Evolutionary conservation across 805 yeast species (phyloP).

Genomic region (Millerago galiae): DNA sequence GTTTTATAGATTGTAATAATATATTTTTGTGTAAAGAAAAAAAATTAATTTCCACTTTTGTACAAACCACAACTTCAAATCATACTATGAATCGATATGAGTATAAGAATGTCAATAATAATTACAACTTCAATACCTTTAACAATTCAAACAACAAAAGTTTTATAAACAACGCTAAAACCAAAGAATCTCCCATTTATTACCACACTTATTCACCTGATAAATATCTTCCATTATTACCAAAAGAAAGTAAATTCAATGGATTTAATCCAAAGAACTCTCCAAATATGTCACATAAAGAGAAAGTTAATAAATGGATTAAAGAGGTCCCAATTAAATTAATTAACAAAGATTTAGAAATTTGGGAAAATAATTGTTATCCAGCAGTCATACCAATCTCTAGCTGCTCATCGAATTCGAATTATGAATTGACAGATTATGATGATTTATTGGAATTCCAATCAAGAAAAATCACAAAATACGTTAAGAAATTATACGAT

Average conservation of each 20-base stretch:
- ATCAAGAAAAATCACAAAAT: conserved; percentile 43
- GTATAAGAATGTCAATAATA: too few relatives aligned
- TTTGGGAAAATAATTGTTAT: conserved; percentile 41
- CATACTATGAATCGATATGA: too few relatives aligned
- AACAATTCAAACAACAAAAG: too few relatives aligned
- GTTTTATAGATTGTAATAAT: conserved; percentile 9
- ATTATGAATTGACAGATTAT: conserved; percentile 25
- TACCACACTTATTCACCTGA: too few relatives aligned
- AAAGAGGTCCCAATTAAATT: conserved; percentile 44
- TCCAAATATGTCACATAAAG: conserved; percentile 56
- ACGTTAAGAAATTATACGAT: conserved; percentile 34
- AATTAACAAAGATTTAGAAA: conserved; percentile 10
- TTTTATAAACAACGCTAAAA: too few relatives aligned
- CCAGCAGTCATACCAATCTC: conserved; percentile 36
- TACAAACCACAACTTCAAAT: too few relatives aligned
- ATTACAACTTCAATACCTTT: too few relatives aligned
- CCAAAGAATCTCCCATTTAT: too few relatives aligned
- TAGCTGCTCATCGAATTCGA: conserved; percentile 5
- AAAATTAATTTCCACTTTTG: too few relatives aligned
- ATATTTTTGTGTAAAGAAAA: too few relatives aligned
- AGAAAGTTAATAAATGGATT: conserved; percentile 65
- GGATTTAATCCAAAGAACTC: conserved; percentile 57
- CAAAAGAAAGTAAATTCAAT: conserved; percentile 19
- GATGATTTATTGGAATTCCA: conserved; percentile 49
- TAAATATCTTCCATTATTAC: too few relatives aligned